Percentiles rank a stretch among this genome's conserved stretches.
Conservation (phyloP, 495 filamentous ascomycete genomes). For the Pyrenula aspistea region DNA sequence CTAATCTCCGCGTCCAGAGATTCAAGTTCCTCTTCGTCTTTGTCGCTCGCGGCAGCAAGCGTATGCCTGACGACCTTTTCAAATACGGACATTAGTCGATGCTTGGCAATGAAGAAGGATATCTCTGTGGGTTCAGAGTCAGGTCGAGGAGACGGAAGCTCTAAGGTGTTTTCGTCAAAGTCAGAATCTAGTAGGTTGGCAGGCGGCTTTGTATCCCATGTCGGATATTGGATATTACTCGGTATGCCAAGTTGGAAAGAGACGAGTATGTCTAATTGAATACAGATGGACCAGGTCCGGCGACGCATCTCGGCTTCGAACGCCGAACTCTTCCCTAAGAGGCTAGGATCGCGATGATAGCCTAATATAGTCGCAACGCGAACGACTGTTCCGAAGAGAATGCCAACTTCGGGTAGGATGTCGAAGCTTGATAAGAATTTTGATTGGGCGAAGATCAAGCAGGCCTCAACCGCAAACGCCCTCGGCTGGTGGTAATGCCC, state of each 20-base stretch:
- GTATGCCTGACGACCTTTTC: conserved; percentile 16
- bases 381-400: conserved; percentile 10
- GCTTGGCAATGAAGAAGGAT: conserved; percentile 19
- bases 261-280: conserved; percentile 15
- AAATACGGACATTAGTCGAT: conserved; percentile 18
- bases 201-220: conserved; percentile 17
- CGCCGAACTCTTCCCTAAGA: background rate
- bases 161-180: conserved; percentile 12
- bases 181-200: conserved; percentile 16
- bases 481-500: conserved; percentile 9
- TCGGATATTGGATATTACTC: conserved; percentile 11
- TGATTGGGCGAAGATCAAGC: conserved; percentile 10
- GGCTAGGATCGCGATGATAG: conserved; percentile 13
- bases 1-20: conserved; percentile 18
- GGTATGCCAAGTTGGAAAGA: conserved; percentile 20
- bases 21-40: conserved; percentile 19
- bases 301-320: conserved; percentile 19
- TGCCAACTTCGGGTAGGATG: conserved; percentile 5
- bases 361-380: conserved; percentile 14
- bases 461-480: conserved; percentile 9
- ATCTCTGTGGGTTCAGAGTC: conserved; percentile 14
- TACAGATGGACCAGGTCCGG: conserved; percentile 10
- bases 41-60: conserved; percentile 12
- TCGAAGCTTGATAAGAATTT: conserved; percentile 10
- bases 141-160: conserved; percentile 11